Evolutionary conservation across 176 grass and related monocot genomes (phyloP).

Genomic region (Secale cereale): DNA sequence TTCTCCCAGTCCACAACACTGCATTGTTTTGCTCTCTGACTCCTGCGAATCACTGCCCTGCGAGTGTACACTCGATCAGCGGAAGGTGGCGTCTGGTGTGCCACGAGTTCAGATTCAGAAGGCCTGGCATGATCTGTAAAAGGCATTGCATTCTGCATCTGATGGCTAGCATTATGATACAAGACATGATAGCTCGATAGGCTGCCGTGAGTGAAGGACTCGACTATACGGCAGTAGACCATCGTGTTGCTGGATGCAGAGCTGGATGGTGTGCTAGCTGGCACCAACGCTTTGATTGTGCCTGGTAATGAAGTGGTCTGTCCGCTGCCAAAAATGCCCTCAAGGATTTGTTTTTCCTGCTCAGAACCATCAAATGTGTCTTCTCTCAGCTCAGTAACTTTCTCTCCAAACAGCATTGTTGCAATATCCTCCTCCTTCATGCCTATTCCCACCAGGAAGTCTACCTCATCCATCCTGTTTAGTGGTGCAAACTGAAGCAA

Average conservation of each 20-base stretch:
- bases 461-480: constrained; percentile 45
- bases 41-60: constrained; percentile 12
- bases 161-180: background rate
- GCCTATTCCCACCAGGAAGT: constrained; percentile 39
- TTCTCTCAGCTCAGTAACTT: constrained; percentile 31
- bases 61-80: constrained; percentile 34
- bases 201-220: constrained; percentile 57
- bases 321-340: constrained; percentile 35
- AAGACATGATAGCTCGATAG: constrained; percentile 60
- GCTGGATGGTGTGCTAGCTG: background rate
- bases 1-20: constrained; percentile 30
- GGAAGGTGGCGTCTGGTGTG: constrained; percentile 38
- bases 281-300: constrained; percentile 2
- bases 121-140: background rate
- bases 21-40: constrained; percentile 38
- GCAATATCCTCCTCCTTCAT: constrained; percentile 69
- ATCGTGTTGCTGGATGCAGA: constrained; percentile 4
- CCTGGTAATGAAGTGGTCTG: background rate
- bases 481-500: constrained; percentile 5
- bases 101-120: constrained; percentile 10
- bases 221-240: constrained; percentile 45
- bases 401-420: constrained; percentile 59
- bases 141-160: background rate
- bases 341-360: constrained; percentile 47
- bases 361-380: constrained; percentile 49